A percentile compares a stretch with the other conserved stretches of the same genome.
phyloP scores from a whole-genome alignment of 345 rosid species.

The Gossypium arboreum region DNA sequence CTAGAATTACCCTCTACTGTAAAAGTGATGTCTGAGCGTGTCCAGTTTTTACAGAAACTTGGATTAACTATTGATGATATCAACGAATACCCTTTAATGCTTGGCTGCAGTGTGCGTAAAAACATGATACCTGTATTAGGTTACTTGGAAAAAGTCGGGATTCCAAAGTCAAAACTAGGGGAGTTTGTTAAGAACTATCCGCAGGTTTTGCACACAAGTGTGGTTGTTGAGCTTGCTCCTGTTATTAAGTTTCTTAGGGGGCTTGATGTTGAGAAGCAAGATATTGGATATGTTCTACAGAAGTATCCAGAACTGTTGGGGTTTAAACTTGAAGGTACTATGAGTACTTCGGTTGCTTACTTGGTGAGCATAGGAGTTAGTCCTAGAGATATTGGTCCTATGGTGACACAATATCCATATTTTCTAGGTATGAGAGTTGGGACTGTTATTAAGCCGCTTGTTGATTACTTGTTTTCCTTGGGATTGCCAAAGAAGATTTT shows the following conservation, averaged over 20 bases:
- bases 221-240: slow-evolving; percentile 89
- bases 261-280: slow-evolving; percentile 85
- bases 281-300: slow-evolving; percentile 67
- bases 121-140: slow-evolving; percentile 89
- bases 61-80: slow-evolving; percentile 76
- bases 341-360: slow-evolving; percentile 92
- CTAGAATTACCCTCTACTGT: slow-evolving; percentile 84
- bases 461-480: slow-evolving; percentile 62
- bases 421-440: slow-evolving; percentile 92
- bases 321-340: slow-evolving; percentile 89
- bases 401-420: slow-evolving; percentile 89
- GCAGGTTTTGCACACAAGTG: slow-evolving; percentile 75
- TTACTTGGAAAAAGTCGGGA: slow-evolving; percentile 76
- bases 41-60: slow-evolving; percentile 72
- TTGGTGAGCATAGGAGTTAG: slow-evolving; percentile 85
- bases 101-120: slow-evolving; percentile 83
- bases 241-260: slow-evolving; percentile 87
- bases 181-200: slow-evolving; percentile 81
- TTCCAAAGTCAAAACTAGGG: slow-evolving; percentile 64
- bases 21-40: slow-evolving; percentile 90
- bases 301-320: slow-evolving; percentile 92
- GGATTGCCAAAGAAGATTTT: slow-evolving; percentile 77
- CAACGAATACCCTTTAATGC: slow-evolving; percentile 77
- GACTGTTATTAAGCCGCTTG: slow-evolving; percentile 75
- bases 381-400: slow-evolving; percentile 92